Percentiles rank a stretch among this genome's conserved stretches.
These are phyloP conservation scores for Bruguiera parviflora DNA, from an alignment of 345 rosid species.

Conservation along the genomic window DNA sequence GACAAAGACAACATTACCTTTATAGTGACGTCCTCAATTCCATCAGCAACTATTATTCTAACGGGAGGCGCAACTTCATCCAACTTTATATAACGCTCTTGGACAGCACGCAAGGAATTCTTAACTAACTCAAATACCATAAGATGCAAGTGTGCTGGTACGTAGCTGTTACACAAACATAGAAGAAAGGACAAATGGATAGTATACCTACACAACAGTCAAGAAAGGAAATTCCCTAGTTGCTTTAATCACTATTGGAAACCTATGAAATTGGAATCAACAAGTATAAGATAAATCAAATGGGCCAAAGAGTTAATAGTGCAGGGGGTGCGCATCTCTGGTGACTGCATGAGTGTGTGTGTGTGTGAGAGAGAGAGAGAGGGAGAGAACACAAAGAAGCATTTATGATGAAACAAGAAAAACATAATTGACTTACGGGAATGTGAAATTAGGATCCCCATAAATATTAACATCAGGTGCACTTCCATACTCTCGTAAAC, in stretches of 20 bases:
- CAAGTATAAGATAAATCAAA: background rate
- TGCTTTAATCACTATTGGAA: background rate
- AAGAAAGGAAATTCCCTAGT: background rate
- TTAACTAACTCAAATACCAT: constrained; percentile 95
- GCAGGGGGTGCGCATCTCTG: too few relatives aligned
- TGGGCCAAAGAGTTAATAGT: background rate
- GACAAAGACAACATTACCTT: constrained; percentile 40
- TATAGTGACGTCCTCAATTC: constrained; percentile 89
- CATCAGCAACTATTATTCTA: constrained; percentile 85
- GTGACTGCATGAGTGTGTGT: too few relatives aligned
- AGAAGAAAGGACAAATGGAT: background rate
- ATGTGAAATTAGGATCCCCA: constrained; percentile 89
- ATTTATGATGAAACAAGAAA: background rate
- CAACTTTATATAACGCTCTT: constrained; percentile 68
- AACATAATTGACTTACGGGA: constrained; percentile 56
- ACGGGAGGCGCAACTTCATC: constrained; percentile 76
- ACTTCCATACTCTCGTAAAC: constrained; percentile 82
- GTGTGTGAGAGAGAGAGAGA: too few relatives aligned
- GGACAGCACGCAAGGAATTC: constrained; percentile 89
- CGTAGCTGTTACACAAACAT: constrained; percentile 47
- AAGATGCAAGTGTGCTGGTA: constrained; percentile 84
- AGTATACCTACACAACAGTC: background rate
- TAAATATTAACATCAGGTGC: constrained; percentile 74
- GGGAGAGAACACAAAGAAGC: background rate
- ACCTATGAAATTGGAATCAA: background rate